phyloP scores from a whole-genome alignment of 768 basidiomycete species.

The Daedaleopsis sinensis region DNA sequence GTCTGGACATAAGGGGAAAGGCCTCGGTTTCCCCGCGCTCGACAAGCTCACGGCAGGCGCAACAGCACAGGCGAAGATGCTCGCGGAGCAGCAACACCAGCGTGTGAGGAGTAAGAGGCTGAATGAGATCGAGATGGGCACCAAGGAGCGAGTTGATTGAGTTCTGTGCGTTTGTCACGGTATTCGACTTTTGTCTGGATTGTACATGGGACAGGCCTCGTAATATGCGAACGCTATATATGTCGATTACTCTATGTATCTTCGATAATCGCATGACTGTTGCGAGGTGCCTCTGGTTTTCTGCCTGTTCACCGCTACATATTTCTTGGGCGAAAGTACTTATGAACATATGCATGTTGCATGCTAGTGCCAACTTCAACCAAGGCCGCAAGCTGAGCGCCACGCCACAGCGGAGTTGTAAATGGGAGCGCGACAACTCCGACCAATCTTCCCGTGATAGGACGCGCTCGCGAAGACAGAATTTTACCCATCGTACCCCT shows the following conservation, averaged over 20 bases:
- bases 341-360: too few relatives aligned
- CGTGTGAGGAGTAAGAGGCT: conserved; percentile 39
- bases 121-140: conserved; percentile 83
- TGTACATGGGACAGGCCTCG: conserved; percentile 1
- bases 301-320: not conserved
- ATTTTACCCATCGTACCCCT: conserved; percentile 18
- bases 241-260: conserved; percentile 15
- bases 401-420: conserved; percentile 24
- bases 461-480: conserved; percentile 16
- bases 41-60: conserved; percentile 40
- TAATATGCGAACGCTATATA: not conserved
- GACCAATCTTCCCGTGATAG: conserved; percentile 16
- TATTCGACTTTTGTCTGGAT: not conserved
- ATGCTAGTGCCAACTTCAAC: too few relatives aligned
- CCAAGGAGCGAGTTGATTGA: conserved; percentile 77
- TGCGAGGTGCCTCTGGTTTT: not conserved
- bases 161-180: conserved; percentile 1
- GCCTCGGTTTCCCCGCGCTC: conserved; percentile 48
- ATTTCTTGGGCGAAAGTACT: too few relatives aligned
- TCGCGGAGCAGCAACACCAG: conserved; percentile 29
- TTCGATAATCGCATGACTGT: conserved; percentile 10
- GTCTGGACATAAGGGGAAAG: conserved; percentile 76
- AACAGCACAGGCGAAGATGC: conserved; percentile 43
- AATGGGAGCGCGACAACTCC: conserved; percentile 22
- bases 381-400: conserved; percentile 3